Conservation (phyloP, 208 protist species). For the Ichthyophonus hoferi region DNA sequence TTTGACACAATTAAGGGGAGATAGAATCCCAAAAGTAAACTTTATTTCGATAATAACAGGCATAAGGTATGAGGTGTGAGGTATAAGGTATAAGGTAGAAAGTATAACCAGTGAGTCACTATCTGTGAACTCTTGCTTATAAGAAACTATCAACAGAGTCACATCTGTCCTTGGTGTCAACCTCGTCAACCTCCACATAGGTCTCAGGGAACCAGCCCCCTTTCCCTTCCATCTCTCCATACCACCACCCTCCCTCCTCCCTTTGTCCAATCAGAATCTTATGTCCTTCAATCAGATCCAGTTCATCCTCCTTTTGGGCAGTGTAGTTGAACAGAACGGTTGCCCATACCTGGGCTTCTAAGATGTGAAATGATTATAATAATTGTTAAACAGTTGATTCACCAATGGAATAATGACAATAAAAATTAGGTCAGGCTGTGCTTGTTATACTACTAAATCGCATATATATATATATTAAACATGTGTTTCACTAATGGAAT, state of each 20-base stretch:
- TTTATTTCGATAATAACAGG: too few species aligned
- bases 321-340: conserved; percentile 56
- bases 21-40: too few species aligned
- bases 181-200: conserved; percentile 39
- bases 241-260: conserved; percentile 57
- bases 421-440: neutral
- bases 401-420: neutral
- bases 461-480: neutral
- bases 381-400: too few species aligned
- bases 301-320: conserved; percentile 46
- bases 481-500: neutral
- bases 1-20: too few species aligned
- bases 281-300: conserved; percentile 59
- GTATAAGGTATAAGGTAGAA: too few species aligned
- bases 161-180: neutral
- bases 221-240: conserved; percentile 50
- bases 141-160: neutral
- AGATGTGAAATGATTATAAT: too few species aligned
- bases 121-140: too few species aligned
- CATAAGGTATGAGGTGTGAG: too few species aligned
- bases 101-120: too few species aligned
- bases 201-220: conserved; percentile 47
- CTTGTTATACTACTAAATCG: neutral
- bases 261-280: conserved; percentile 49
- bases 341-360: neutral